Conservation (phyloP, 306 rosid genomes). For the Acacia melanoxylon region DNA sequence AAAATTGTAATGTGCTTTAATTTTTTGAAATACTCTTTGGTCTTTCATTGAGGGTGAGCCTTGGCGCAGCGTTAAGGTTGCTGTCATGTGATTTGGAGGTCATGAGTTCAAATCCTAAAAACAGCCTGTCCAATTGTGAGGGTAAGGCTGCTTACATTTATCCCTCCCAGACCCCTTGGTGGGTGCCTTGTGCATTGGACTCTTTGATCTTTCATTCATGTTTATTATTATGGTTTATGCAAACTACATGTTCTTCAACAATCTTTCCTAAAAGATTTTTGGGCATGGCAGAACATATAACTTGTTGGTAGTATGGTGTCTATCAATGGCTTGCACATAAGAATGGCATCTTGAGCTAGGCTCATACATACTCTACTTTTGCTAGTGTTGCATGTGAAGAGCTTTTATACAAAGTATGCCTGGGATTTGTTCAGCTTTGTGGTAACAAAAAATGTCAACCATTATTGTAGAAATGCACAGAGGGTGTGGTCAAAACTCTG, state of each 20-base stretch:
- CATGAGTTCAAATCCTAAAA: no score
- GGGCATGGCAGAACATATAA: not conserved
- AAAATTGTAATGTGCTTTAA: conserved; percentile 13
- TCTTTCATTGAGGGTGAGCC: not conserved
- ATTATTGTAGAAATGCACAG: conserved; percentile 84
- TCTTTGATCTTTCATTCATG: conserved; percentile 15
- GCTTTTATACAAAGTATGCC: conserved; percentile 11
- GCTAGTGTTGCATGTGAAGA: conserved; percentile 24
- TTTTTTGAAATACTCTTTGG: not conserved
- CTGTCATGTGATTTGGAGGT: no score
- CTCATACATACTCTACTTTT: conserved; percentile 1
- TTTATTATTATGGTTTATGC: conserved; percentile 15
- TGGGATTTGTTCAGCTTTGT: conserved; percentile 21
- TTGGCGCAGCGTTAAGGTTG: no score
- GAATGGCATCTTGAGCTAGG: conserved; percentile 22
- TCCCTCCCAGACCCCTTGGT: no score
- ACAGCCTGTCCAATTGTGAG: no score
- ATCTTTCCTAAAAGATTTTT: not conserved
- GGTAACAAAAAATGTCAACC: conserved; percentile 36
- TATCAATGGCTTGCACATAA: not conserved
- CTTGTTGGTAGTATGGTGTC: conserved; percentile 28
- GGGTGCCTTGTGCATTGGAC: not conserved
- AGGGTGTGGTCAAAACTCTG: conserved; percentile 82
- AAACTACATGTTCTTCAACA: not conserved
- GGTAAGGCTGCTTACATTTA: no score